phyloP scores from a whole-genome alignment of 2,329 filamentous ascomycete genomes.

The Blumeria hordei region DNA sequence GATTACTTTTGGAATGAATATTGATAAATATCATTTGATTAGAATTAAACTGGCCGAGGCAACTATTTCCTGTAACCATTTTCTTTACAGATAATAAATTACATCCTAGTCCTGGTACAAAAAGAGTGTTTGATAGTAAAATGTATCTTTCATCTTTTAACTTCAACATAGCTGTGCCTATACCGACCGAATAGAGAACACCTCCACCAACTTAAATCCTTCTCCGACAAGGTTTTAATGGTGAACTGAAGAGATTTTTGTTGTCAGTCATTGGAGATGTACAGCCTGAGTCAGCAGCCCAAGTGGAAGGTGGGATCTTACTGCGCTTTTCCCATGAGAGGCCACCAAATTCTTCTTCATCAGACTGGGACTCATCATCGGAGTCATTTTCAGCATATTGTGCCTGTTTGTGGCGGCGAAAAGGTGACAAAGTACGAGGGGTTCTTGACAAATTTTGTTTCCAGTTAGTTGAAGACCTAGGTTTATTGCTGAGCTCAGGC shows the following conservation, averaged over 20 bases:
- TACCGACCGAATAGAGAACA: not conserved
- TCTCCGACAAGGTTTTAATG: not conserved
- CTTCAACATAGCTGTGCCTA: not conserved
- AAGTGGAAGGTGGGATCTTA: not conserved
- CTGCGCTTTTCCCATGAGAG: not conserved
- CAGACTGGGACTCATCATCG: too few species aligned
- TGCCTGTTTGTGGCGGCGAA: not conserved
- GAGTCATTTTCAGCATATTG: not conserved
- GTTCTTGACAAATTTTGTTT: too few species aligned
- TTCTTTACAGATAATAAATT: slow-evolving; percentile 1
- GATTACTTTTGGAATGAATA: not conserved
- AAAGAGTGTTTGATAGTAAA: slow-evolving; percentile 1
- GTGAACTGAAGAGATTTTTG: not conserved
- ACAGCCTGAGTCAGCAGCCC: not conserved
- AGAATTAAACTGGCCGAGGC: not conserved
- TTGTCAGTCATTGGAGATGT: not conserved
- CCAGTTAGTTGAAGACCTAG: too few species aligned
- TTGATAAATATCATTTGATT: not conserved
- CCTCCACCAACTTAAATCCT: not conserved
- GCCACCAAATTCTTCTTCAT: not conserved
- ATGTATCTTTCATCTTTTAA: not conserved
- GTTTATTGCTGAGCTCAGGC: too few species aligned
- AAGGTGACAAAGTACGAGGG: not conserved
- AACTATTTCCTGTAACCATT: not conserved
- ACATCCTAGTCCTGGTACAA: not conserved